Base-by-base conservation (phyloP, 2,329 filamentous ascomycete species). In the Colletotrichum sp. region DNA sequence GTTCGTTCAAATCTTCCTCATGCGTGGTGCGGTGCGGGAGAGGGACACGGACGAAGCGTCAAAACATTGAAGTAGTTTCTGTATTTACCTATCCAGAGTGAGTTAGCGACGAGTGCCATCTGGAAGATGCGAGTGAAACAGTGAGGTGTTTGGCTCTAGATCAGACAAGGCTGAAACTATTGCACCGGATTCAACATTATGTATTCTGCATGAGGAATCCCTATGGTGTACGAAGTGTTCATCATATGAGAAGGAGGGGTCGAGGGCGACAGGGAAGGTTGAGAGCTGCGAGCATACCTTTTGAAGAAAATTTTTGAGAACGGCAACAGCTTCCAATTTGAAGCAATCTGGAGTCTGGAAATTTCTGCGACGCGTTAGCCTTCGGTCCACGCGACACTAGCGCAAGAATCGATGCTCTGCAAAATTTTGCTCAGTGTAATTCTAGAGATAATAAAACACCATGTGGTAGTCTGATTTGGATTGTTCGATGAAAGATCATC, bases 111-210 rank as follows among this genome's bases (percentile, higher is more conserved):
- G 75, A 75, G 72, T 75, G 77, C 60, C 62, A 67, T 48, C 64
- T 72, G 63, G 39, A 77, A 78, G 55, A 68, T 77, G 70, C 67
- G 66, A 78, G 70, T 76, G 80, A 80, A 76, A 77, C 48, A 15
- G 13, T 78, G 75, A 75, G 64, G 78, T 79, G 70, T 68, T 77
- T 77, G 83, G 81, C 81, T 87, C 85, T 83, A 85, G 87, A 72
- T 92, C 91, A 92, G 91, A 92, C 90, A 92, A 92, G 91, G 91
- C 91, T 92, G 90, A 92, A 92, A 92, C 91, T 90, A 83, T 82
- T 83, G 85, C 87, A 89, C 89, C 88, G 85, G 85, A 88, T 85
- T 92, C 91, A 87, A 92, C 91, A 92, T 92, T 76, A 82, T 91
- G 80, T 92, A 86, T 92, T 92, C 90, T 89, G 91, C 85, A 91